Base-by-base conservation (phyloP, 179 eudicot genomes). In the Spinacia oleracea region DNA sequence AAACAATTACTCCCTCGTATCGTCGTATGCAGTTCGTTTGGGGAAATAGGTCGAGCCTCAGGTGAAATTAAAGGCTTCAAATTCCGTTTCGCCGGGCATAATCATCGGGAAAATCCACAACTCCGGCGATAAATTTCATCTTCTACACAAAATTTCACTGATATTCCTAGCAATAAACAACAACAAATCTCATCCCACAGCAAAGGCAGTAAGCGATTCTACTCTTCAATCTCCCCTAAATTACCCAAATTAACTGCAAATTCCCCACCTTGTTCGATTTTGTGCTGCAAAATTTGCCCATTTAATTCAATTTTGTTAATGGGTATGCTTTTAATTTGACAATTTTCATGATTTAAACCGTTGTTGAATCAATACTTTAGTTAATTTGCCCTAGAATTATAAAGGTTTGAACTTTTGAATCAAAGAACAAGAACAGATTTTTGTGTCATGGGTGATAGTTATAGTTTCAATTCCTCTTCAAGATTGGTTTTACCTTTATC, bases 361-460 rank as follows among this genome's bases (percentile, higher is more conserved):
- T 68, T 10, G 74, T 25, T 42, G 35, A 46, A n/a, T 38, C 23
- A 34, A 6, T 35, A 40, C 2, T 9, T 9, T 59, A 69, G 34
- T 42, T 68, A n/a, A 11, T 40, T 38, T 64, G 45, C 51, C 79
- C 72, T 76, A 25, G 11, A 64, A 50, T 72, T 53, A 55, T 75
- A 45, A 43, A 63, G 80, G 62, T 83, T 79, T 75, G 60, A 71
- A 48, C 23, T 31, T 42, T 62, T 18, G 18, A 31, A 42, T 16
- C 16, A 27, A 42, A 42, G 50, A 35, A 68, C 34, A 15, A 12
- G 16, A 8, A 25, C 53, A 48, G 15, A 31, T 35, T 59, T 59
- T 71, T 72, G 62, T 51, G 34, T 46, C 60, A 83, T 83, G 85
- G 85, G 32, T 64, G 85, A 76, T 32, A 72, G 60, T 66, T 69